Evolutionary conservation across 1,284 basidiomycete species (phyloP), one percentile per base, ranked within the genome.

Genomic region (Puccinia coronata): DNA sequence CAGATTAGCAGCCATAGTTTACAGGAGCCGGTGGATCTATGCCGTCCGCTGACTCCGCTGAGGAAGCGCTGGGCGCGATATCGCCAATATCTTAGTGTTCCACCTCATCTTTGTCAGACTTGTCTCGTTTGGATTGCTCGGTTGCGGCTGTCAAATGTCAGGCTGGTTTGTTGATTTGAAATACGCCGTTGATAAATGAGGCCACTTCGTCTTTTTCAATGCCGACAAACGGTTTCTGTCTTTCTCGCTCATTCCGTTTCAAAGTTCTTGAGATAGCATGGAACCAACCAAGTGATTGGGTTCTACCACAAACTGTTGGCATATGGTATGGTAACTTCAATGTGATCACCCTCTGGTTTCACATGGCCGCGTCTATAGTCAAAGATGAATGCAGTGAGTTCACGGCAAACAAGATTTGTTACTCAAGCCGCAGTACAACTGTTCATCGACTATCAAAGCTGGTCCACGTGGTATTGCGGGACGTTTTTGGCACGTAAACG

Each of bases 301-400:
- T 97, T 85, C 98, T 94, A 14, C 94, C 94, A 85, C 95, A 98
- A 6, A 99, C 95, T 0, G 97, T 99, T 0, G 97, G 97, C 90
- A 99, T 99, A 5, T 97, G 97, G 86, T 96, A 99, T 85, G 93
- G 93, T 96, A 82, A 99, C 92, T 88, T 97, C 99, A 88, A 99
- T 98, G 86, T 99, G 97, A 86, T 99, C 97, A 63, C 97, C 97
- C 90, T 98, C 80, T 81, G 31, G 16, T 70, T 72, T 20, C 28
- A 39, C 2, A 67, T 67, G 28, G 14, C 12, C 2, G 47, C n/a
- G 63, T 43, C 9, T 31, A 67, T 9, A n/a, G n/a, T n/a, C n/a
- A n/a, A n/a, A n/a, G n/a, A n/a, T n/a, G n/a, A 23, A 23, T 67
- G 1, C n/a, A 43, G 63, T 67, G 20, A 67, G 63, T 67, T 25